Evolutionary conservation across 2,329 filamentous ascomycete genomes (phyloP).

Genomic region (Seiridium unicorne): DNA sequence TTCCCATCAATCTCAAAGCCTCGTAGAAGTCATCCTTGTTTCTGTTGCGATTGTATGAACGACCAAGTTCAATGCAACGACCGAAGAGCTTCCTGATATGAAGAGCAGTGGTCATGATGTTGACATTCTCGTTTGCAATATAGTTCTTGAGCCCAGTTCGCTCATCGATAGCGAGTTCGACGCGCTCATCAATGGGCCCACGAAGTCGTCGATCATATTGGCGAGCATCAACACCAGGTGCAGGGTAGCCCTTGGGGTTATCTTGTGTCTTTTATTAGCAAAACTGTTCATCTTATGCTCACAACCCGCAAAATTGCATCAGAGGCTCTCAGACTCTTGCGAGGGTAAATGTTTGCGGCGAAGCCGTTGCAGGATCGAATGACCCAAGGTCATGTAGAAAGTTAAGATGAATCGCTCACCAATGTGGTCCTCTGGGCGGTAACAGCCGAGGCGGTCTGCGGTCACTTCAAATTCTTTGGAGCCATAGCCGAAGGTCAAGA

Average conservation of each 20-base stretch:
- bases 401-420: background rate
- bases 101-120: constrained; percentile 78
- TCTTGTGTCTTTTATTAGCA: constrained; percentile 37
- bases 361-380: background rate
- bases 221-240: constrained; percentile 75
- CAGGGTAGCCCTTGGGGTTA: constrained; percentile 78
- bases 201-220: constrained; percentile 79
- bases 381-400: background rate
- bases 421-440: constrained; percentile 80
- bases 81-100: constrained; percentile 74
- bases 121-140: constrained; percentile 78
- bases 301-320: background rate
- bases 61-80: constrained; percentile 75
- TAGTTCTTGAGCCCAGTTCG: constrained; percentile 86
- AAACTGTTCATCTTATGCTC: background rate
- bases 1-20: constrained; percentile 81
- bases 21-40: constrained; percentile 82
- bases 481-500: constrained; percentile 83
- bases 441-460: constrained; percentile 73
- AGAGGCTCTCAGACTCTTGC: too few species aligned
- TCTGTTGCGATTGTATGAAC: constrained; percentile 64
- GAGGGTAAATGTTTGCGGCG: too few species aligned
- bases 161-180: constrained; percentile 77
- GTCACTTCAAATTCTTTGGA: constrained; percentile 86
- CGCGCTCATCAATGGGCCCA: constrained; percentile 74